These are phyloP conservation scores for Neospora caninum DNA, from an alignment of 169 alveolate genomes.

Conservation along the genomic window DNA sequence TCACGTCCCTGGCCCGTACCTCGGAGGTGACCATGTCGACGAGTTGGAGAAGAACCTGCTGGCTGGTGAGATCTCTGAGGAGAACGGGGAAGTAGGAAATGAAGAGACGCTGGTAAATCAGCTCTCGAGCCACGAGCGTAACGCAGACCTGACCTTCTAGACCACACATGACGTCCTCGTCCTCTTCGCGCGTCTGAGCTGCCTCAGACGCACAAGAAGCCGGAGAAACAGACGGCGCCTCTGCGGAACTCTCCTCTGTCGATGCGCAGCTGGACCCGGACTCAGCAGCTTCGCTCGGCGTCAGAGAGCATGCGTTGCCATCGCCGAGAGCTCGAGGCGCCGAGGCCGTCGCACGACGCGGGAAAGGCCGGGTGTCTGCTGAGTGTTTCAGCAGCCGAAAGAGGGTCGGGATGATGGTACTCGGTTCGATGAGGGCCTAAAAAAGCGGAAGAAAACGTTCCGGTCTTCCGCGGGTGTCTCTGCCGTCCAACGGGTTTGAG, in stretches of 20 bases:
- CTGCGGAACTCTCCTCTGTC: not conserved
- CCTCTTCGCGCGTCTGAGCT: not conserved
- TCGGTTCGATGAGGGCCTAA: not conserved
- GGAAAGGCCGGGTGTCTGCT: not conserved
- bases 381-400: not conserved
- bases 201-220: not conserved
- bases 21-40: not conserved
- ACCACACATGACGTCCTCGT: not conserved
- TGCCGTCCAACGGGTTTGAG: too few species aligned
- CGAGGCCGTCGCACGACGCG: not conserved
- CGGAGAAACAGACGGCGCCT: not conserved
- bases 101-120: not conserved
- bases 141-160: constrained; percentile 16
- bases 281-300: too few species aligned
- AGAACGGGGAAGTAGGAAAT: not conserved
- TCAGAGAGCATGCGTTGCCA: too few species aligned
- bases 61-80: not conserved
- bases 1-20: not conserved
- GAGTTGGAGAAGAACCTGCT: not conserved
- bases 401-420: not conserved
- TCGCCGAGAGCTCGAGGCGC: too few species aligned
- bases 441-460: too few species aligned
- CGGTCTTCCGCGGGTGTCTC: too few species aligned
- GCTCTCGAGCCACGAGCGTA: constrained; percentile 5
- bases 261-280: not conserved